Evolutionary conservation across 768 basidiomycete species (phyloP).

Genomic region (Mycena rebaudengoi): DNA sequence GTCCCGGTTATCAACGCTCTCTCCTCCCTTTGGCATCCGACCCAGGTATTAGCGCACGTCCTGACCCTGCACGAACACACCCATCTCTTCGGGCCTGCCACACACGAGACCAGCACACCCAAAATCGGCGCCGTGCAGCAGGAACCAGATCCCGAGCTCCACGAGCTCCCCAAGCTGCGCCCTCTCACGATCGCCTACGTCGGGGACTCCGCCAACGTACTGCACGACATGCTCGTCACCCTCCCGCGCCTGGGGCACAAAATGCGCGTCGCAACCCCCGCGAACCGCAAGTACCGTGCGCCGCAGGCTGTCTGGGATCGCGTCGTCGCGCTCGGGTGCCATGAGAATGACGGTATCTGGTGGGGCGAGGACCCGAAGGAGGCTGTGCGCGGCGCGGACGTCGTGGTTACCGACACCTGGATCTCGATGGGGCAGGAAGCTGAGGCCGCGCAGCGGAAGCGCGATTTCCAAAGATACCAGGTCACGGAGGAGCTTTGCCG

Average conservation of each 20-base stretch:
- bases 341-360: constrained; percentile 62
- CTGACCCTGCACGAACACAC: constrained; percentile 87
- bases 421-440: constrained; percentile 99
- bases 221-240: constrained; percentile 97
- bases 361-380: constrained; percentile 85
- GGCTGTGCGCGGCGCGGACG: constrained; percentile 89
- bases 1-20: constrained; percentile 97
- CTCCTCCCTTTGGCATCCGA: constrained; percentile 95
- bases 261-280: constrained; percentile 85
- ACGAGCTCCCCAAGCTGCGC: constrained; percentile 59
- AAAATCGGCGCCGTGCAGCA: too few relatives aligned
- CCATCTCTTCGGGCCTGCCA: constrained; percentile 54
- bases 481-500: constrained; percentile 89
- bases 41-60: constrained; percentile 93
- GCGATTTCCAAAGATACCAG: constrained; percentile 93
- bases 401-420: constrained; percentile 99
- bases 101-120: not conserved
- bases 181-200: constrained; percentile 93
- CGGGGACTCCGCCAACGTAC: constrained; percentile 93
- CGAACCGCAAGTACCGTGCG: constrained; percentile 65
- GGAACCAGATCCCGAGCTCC: constrained; percentile 1
- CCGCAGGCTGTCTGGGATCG: constrained; percentile 84
- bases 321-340: constrained; percentile 78
- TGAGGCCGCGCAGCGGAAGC: constrained; percentile 85
- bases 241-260: constrained; percentile 91